These are phyloP conservation scores for Cercospora sp. DNA, from an alignment of 2,329 filamentous ascomycete genomes.

Conservation along the genomic window DNA sequence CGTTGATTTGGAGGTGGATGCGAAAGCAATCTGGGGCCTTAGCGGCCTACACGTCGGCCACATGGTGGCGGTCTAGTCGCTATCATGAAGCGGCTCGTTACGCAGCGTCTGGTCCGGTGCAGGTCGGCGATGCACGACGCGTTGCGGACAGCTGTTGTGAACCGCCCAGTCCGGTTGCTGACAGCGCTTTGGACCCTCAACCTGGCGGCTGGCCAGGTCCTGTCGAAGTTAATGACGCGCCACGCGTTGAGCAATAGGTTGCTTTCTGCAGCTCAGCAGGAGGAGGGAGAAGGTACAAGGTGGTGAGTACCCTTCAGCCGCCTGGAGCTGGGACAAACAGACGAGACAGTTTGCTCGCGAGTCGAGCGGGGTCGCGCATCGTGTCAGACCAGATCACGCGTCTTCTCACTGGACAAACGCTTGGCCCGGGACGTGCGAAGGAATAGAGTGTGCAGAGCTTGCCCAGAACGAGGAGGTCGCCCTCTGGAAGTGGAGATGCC, in stretches of 20 bases:
- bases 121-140: constrained; percentile 1
- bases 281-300: constrained; percentile 10
- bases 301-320: constrained; percentile 2
- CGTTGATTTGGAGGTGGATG: constrained; percentile 12
- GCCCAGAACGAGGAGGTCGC: background rate
- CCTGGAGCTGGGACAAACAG: background rate
- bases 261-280: constrained; percentile 12
- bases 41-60: constrained; percentile 35
- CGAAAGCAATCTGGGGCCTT: constrained; percentile 27
- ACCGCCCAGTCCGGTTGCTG: background rate
- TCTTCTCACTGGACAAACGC: background rate
- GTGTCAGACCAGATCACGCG: constrained; percentile 10
- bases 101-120: background rate
- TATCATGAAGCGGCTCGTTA: constrained; percentile 27
- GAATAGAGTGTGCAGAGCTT: background rate
- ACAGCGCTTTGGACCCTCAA: background rate
- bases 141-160: constrained; percentile 1
- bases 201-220: background rate
- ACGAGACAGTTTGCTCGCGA: constrained; percentile 4
- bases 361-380: constrained; percentile 13
- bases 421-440: constrained; percentile 6
- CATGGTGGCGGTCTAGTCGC: constrained; percentile 30
- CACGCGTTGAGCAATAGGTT: constrained; percentile 8
- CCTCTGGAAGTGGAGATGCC: background rate
- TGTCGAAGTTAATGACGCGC: constrained; percentile 11